Evolutionary conservation across 768 basidiomycete species (phyloP).

Genomic region (Pisolithus marmoratus): DNA sequence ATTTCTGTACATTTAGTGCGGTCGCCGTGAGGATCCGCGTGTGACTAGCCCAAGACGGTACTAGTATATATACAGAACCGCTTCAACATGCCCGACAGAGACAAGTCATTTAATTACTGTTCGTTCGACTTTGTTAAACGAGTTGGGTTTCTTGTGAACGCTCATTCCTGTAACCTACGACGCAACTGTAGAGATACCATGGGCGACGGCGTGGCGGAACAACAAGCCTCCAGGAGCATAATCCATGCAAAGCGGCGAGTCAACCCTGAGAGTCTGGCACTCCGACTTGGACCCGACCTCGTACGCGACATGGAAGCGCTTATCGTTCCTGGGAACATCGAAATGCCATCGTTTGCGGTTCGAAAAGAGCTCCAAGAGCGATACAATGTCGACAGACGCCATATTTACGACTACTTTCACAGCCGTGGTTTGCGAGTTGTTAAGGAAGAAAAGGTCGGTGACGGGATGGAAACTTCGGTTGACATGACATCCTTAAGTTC

Average conservation of each 20-base stretch:
- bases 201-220: too few relatives aligned
- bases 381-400: conserved; percentile 64
- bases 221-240: conserved; percentile 2
- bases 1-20: too few relatives aligned
- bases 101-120: too few relatives aligned
- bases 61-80: too few relatives aligned
- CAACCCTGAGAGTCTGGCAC: conserved; percentile 65
- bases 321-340: conserved; percentile 58
- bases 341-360: conserved; percentile 71
- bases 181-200: too few relatives aligned
- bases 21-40: too few relatives aligned
- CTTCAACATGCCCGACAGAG: too few relatives aligned
- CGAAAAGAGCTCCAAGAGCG: conserved; percentile 68
- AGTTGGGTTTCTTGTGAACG: too few relatives aligned
- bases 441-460: conserved; percentile 46
- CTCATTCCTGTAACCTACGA: too few relatives aligned
- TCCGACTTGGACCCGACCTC: conserved; percentile 58
- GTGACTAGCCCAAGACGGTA: too few relatives aligned
- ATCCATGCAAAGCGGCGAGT: conserved; percentile 40
- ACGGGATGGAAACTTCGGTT: not conserved
- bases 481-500: too few relatives aligned
- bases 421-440: conserved; percentile 55
- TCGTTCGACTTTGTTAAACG: too few relatives aligned
- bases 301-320: conserved; percentile 69
- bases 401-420: conserved; percentile 79